These are phyloP conservation scores for Komagataella mondaviorum DNA, from an alignment of 805 yeast genomes.

Conservation along the genomic window DNA sequence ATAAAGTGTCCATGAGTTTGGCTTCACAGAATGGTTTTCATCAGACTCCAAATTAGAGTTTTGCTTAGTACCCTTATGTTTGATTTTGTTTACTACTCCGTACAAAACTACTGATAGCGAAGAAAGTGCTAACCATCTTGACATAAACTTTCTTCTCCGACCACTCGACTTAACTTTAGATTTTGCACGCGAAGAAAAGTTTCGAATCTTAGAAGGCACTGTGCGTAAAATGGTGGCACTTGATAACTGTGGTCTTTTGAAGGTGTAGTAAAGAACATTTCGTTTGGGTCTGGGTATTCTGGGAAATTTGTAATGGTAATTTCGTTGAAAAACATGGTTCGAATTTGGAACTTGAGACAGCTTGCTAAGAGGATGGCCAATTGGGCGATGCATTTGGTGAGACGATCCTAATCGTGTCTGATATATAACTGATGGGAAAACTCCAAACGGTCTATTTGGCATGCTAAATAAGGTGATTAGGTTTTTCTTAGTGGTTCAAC, in stretches of 20 bases:
- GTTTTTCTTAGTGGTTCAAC: no score
- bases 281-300: conserved; percentile 45
- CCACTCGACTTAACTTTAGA: conserved; percentile 3
- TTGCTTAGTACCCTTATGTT: conserved; percentile 10
- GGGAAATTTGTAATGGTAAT: conserved; percentile 29
- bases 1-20: conserved; percentile 79
- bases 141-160: conserved; percentile 22
- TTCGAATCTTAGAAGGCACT: conserved; percentile 8
- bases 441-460: background rate
- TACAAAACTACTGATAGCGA: conserved; percentile 38
- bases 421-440: background rate
- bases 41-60: conserved; percentile 9
- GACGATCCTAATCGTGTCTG: background rate
- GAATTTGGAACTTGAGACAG: background rate
- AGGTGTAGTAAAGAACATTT: conserved; percentile 32
- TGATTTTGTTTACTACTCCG: conserved; percentile 28
- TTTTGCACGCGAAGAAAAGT: conserved; percentile 11
- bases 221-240: background rate
- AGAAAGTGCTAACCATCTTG: conserved; percentile 40
- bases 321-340: background rate
- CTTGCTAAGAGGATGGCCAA: background rate
- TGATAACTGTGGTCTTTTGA: conserved; percentile 2
- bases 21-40: conserved; percentile 31
- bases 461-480: background rate
- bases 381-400: background rate